Evolutionary conservation across 2,329 filamentous ascomycete species (phyloP), one percentile per base, ranked within the genome.

Genomic region (Orbilia javanica): DNA sequence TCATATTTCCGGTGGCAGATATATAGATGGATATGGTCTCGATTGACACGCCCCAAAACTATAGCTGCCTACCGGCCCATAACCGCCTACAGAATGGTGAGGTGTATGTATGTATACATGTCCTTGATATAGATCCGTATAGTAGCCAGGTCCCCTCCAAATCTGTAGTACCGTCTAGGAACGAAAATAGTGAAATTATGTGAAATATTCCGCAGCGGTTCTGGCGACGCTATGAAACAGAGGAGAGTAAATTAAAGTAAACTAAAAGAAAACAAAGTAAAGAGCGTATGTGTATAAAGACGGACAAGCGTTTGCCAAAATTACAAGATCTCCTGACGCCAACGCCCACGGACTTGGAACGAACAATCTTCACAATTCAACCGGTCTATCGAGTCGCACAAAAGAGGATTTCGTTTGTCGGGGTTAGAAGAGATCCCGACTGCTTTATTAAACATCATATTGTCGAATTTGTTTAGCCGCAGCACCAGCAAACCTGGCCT

Each of bases 271-370:
- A 18, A 18, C 36, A 31, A 46, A 27, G 34, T 60, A 60, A 60
- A 22, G 55, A 60, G 34, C 34, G 46, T 46, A 36, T 34, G 48
- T 44, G 42, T 44, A 20, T 50, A 29, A 64, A 62, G 29, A 71
- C 46, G 46, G 31, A 39, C 27, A 53, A 66, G 25, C 63, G 48
- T 60, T 64, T 31, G 25, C 39, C 39, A 57, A 64, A 74, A 48
- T 66, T 44, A 66, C 22, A 64, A 62, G 46, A 48, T 67, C 73
- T 66, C 73, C 73, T 62, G 65, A 71, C 73, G 73, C 73, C 73
- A 77, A 66, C 55, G 60, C 66, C 73, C 50, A 71, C 39, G 22
- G 31, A 53, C 65, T 50, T 77, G 57, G 31, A 70, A 57, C 20
- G 50, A 65, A 57, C 66, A 52, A 44, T 71, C 39, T 66, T 73